phyloP scores from a whole-genome alignment of 1,284 basidiomycete genomes.

The Ustilago crameri region DNA sequence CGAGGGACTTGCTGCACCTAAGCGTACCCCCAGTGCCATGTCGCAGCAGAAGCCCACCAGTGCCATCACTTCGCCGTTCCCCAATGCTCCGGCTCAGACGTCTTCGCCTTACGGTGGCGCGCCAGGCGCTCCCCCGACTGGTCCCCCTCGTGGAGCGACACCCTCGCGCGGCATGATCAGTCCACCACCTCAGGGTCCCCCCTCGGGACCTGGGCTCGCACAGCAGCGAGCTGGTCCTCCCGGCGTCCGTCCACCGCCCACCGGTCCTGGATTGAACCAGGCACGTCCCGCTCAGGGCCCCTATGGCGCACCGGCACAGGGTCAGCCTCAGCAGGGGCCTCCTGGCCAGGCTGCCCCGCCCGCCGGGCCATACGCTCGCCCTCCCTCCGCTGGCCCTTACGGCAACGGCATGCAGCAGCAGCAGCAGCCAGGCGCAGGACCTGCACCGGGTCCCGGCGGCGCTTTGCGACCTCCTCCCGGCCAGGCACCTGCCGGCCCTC shows the following conservation, averaged over 20 bases:
- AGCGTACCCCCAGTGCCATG: slow-evolving; percentile 63
- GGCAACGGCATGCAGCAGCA: slow-evolving; percentile 38
- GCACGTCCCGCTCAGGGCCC: slow-evolving; percentile 26
- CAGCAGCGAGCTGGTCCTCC: slow-evolving; percentile 42
- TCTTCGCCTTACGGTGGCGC: slow-evolving; percentile 38
- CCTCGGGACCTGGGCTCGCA: slow-evolving; percentile 35
- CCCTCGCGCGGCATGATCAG: slow-evolving; percentile 69
- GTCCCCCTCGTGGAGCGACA: slow-evolving; percentile 59
- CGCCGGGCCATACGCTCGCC: slow-evolving; percentile 42
- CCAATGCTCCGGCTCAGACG: slow-evolving; percentile 72
- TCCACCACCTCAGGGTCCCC: slow-evolving; percentile 45
- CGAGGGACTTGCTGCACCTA: slow-evolving; percentile 55
- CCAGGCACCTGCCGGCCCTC: slow-evolving; percentile 28
- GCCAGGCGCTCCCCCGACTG: slow-evolving; percentile 60
- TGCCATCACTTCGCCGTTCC: slow-evolving; percentile 86
- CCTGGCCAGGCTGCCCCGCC: slow-evolving; percentile 44
- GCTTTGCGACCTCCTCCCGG: slow-evolving; percentile 45
- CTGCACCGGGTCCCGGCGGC: slow-evolving; percentile 26
- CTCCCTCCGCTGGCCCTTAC: slow-evolving; percentile 23
- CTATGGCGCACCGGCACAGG: slow-evolving; percentile 22
- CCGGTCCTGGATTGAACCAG: slow-evolving; percentile 22
- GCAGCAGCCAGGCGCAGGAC: slow-evolving; percentile 24
- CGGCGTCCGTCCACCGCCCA: slow-evolving; percentile 38
- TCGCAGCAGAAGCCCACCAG: slow-evolving; percentile 45
- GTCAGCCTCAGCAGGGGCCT: slow-evolving; percentile 35